These are phyloP conservation scores for Pisolithus microcarpus DNA, from an alignment of 768 basidiomycete species.

Conservation along the genomic window DNA sequence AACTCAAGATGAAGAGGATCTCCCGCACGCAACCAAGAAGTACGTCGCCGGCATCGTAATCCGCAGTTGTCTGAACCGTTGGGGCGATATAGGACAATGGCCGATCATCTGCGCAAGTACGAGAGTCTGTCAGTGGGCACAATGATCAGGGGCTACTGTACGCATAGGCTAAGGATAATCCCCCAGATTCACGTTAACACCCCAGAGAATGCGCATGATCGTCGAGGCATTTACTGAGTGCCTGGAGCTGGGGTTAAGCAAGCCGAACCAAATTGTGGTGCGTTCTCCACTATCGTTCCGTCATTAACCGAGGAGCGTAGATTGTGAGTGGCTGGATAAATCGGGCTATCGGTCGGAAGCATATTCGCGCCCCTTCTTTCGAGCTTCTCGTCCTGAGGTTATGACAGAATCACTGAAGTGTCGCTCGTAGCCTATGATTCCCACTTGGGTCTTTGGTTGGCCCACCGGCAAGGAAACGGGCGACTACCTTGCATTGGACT, in stretches of 20 bases:
- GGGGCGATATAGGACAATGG: conserved; percentile 63
- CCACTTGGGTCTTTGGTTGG: conserved; percentile 95
- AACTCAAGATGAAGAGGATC: conserved; percentile 79
- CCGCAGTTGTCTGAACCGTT: conserved; percentile 8
- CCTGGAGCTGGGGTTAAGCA: conserved; percentile 77
- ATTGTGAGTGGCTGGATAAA: neutral
- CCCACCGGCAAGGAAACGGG: conserved; percentile 86
- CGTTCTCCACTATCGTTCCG: conserved; percentile 27
- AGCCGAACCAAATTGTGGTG: conserved; percentile 82
- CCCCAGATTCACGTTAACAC: conserved; percentile 73
- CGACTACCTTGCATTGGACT: conserved; percentile 84
- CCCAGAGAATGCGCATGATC: conserved; percentile 93
- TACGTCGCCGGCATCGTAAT: conserved; percentile 27
- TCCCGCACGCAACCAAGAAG: conserved; percentile 94
- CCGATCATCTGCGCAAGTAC: conserved; percentile 87
- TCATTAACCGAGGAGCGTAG: neutral
- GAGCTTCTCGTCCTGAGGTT: neutral
- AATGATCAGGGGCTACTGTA: conserved; percentile 8
- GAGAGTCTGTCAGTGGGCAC: conserved; percentile 64
- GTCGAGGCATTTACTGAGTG: conserved; percentile 94
- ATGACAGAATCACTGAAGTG: conserved; percentile 5
- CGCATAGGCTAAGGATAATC: conserved; percentile 1
- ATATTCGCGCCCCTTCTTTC: neutral
- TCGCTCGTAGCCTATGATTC: conserved; percentile 77
- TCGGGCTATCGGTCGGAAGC: neutral